Evolutionary conservation across 352 stramenopile genomes (phyloP), one percentile per base, ranked within the genome.

Genomic region (Halophytophthora batemanensis): DNA sequence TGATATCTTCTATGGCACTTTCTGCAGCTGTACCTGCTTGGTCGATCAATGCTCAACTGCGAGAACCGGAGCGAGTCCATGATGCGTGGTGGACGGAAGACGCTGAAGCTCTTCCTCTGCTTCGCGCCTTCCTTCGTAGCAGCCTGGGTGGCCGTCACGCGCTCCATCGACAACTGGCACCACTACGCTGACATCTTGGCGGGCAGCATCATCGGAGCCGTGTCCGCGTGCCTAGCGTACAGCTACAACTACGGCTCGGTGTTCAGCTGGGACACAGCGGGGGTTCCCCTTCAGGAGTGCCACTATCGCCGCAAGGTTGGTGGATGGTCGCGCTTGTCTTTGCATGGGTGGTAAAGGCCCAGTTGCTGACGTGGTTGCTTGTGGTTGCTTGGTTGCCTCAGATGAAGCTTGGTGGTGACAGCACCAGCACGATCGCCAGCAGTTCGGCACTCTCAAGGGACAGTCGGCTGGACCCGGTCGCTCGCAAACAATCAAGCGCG

Each of bases 121-220:
- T 83, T 90, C 34, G n/a, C 57, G 2, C 80, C 80, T 22, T 74
- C 66, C 15, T 65, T 88, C 18, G 38, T 87, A 6, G 80, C 80
- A 1, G 44, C 75, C 10, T 90, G 80, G 80, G 74, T 90, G 34
- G 66, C 72, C 1, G 60, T 90, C 29, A 90, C 80, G 18, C 80
- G 80, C 14, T 83, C 80, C 2, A 69, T 84, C 37, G 80, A 89
- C 64, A 89, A 90, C 57, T 90, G 80, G 80, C 80, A 90, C 50
- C 77, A 91, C 64, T 89, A 86, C 50, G 62, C 53, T 15, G 80
- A 91, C 61, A 87, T 91, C 38, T 45, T 88, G 51, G 73, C 82
- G 2, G 76, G 76, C 19, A 80, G 64, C 36, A 67, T 83, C n/a
- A 78, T 87, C 17, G 76, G 76, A 1, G 65, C 56, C 1, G 50